phyloP scores from a whole-genome alignment of 2,329 filamentous ascomycete genomes.

The Calonectria pseudoturangicola region DNA sequence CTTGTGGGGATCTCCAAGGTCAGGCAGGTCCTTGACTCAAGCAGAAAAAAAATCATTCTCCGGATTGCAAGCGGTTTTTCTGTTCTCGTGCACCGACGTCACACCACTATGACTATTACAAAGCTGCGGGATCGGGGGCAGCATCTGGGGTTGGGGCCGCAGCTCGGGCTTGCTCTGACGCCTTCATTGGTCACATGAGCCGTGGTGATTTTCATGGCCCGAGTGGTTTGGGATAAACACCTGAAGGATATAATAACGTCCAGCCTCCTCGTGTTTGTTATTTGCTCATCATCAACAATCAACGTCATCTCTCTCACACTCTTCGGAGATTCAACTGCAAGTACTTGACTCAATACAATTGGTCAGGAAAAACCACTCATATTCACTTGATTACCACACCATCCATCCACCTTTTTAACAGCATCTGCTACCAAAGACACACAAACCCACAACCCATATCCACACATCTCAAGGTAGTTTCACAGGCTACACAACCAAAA shows the following conservation, averaged over 20 bases:
- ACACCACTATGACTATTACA: constrained; percentile 47
- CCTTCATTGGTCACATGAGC: constrained; percentile 40
- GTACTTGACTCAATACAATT: constrained; percentile 6
- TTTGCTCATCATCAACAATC: constrained; percentile 33
- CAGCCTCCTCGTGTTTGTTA: constrained; percentile 29
- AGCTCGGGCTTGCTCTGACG: constrained; percentile 14
- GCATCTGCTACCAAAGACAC: neutral
- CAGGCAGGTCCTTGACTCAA: constrained; percentile 1
- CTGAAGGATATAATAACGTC: constrained; percentile 47
- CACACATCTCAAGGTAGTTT: constrained; percentile 10
- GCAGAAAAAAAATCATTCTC: neutral
- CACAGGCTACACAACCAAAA: neutral
- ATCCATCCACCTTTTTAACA: neutral
- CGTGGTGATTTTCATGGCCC: constrained; percentile 42
- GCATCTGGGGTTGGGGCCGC: constrained; percentile 33
- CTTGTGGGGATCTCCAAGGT: neutral
- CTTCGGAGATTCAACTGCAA: constrained; percentile 10
- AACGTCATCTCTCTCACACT: constrained; percentile 24
- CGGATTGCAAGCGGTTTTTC: constrained; percentile 9
- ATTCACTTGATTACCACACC: neutral
- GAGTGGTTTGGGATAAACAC: constrained; percentile 37
- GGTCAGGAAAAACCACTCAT: constrained; percentile 10
- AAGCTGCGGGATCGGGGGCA: constrained; percentile 36
- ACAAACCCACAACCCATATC: constrained; percentile 21
- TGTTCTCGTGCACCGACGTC: constrained; percentile 39